Percentiles rank a stretch among this genome's conserved stretches.
Evolutionary conservation across 441 rosid genomes (phyloP).

Genomic region (Hura crepitans): DNA sequence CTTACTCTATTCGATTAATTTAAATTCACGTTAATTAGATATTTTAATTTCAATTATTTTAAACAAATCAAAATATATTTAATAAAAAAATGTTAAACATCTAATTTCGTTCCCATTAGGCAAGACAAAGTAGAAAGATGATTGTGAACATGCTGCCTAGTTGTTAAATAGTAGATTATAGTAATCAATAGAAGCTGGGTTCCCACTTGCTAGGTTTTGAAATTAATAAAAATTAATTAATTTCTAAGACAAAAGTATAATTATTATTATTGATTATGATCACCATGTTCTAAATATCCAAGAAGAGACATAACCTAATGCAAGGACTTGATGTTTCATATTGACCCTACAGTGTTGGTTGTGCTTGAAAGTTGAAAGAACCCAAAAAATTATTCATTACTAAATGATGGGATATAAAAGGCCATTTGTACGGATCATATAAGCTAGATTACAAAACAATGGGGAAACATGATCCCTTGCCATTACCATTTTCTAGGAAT

Average conservation of each 20-base stretch:
- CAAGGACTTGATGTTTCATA: conserved; percentile 36
- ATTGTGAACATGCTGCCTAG: conserved; percentile 34
- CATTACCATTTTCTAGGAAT: conserved; percentile 40
- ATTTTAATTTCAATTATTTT: conserved; percentile 20
- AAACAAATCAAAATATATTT: too few relatives aligned
- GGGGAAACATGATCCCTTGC: conserved; percentile 53
- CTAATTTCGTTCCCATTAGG: conserved; percentile 28
- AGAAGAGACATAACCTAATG: conserved; percentile 33
- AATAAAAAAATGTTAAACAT: conserved; percentile 19
- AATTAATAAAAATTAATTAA: not conserved
- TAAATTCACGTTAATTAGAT: conserved; percentile 10
- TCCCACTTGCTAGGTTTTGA: conserved; percentile 8
- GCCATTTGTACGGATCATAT: conserved; percentile 34
- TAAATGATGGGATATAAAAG: conserved; percentile 30
- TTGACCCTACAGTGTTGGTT: conserved; percentile 42
- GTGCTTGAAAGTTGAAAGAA: conserved; percentile 27
- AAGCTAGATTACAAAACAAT: conserved; percentile 29
- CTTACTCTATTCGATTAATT: too few relatives aligned
- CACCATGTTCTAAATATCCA: conserved; percentile 15
- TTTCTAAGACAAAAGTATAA: not conserved
- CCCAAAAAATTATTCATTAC: conserved; percentile 24
- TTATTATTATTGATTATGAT: not conserved
- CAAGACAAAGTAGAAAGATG: conserved; percentile 32
- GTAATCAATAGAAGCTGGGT: conserved; percentile 20
- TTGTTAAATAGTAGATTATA: conserved; percentile 3